Evolutionary conservation across 495 filamentous ascomycete genomes (phyloP), one percentile per base, ranked within the genome.

Genomic region (Penicillium herquei): DNA sequence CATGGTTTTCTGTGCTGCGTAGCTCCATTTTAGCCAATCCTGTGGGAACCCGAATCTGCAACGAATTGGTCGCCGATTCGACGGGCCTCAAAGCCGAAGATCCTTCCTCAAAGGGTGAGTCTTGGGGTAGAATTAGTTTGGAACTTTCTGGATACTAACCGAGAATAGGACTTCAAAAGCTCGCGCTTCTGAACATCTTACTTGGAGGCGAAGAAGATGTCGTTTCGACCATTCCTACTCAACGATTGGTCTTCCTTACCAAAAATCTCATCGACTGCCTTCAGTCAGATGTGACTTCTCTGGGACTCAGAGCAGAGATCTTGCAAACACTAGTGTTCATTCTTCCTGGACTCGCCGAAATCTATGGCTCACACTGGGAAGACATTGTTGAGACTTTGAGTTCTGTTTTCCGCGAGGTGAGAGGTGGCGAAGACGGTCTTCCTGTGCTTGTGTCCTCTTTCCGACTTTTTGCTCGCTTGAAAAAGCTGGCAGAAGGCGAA

Each of bases 311-410:
- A 52, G 62, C 74, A 9, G 77, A 79, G 34, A 80, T 91, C 1
- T 83, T 86, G 53, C 86, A 85, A 56, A 80, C 77, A 1, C 68
- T 98, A 35, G 68, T 77, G 1, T 65, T 72, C n/a, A 71, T 95
- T 9, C 70, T 97, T 12, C 88, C 89, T 44, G 77, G 77, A 32
- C 83, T 96, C 33, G 78, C 80, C 43, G 83, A 87, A 39, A 84
- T 94, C 7, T 97, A 95, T 65, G 94, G 92, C 2, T 78, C 84
- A 2, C 89, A 94, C 64, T 98, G 94, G 94, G 78, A 84, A 54
- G 78, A 86, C 21, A 70, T 81, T 3, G 68, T 93, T 37, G 75
- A 81, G 8, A 78, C 81, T 33, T 75, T 90, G 63, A 70, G 77
- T 41, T 63, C 70, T 21, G 68, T 83, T 11, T 87, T 86, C 81